phyloP scores from a whole-genome alignment of 805 yeast species.

The Pichia scutulata region DNA sequence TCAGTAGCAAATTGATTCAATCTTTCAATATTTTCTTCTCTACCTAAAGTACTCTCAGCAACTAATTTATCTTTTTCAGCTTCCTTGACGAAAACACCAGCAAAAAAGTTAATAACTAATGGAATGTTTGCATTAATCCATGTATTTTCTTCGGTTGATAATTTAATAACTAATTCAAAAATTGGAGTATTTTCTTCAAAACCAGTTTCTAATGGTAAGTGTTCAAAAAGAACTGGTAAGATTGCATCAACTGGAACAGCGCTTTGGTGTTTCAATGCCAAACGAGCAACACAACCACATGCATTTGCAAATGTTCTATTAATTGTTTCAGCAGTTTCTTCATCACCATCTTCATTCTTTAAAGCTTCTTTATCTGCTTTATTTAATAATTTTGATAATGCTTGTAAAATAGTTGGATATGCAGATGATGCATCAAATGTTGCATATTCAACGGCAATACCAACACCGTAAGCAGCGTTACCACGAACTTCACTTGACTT shows the following conservation, averaged over 20 bases:
- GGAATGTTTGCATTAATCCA: slow-evolving; percentile 50
- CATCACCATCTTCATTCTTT: slow-evolving; percentile 58
- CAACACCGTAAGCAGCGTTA: slow-evolving; percentile 94
- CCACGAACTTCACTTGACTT: slow-evolving; percentile 84
- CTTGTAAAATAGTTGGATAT: slow-evolving; percentile 61
- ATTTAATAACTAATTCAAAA: slow-evolving; percentile 63
- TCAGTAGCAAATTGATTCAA: slow-evolving; percentile 70
- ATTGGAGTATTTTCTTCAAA: slow-evolving; percentile 91
- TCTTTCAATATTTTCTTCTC: slow-evolving; percentile 75
- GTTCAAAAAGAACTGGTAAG: slow-evolving; percentile 63
- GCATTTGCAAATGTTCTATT: slow-evolving; percentile 89
- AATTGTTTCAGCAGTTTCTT: slow-evolving; percentile 69
- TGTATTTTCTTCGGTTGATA: slow-evolving; percentile 49
- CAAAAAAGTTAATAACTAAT: slow-evolving; percentile 58
- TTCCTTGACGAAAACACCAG: slow-evolving; percentile 66
- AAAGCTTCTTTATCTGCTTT: slow-evolving; percentile 68
- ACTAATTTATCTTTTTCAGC: slow-evolving; percentile 62
- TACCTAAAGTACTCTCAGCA: slow-evolving; percentile 71
- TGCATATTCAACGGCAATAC: slow-evolving; percentile 55
- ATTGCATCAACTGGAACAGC: slow-evolving; percentile 74
- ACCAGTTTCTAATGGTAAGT: slow-evolving; percentile 81
- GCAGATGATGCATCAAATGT: slow-evolving; percentile 48
- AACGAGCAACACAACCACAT: slow-evolving; percentile 93
- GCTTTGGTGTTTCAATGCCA: slow-evolving; percentile 64
- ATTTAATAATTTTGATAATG: slow-evolving; percentile 63